Evolutionary conservation across 192 early-diverging fungal genomes (phyloP).

Genomic region (Neocallimastix lanati): DNA sequence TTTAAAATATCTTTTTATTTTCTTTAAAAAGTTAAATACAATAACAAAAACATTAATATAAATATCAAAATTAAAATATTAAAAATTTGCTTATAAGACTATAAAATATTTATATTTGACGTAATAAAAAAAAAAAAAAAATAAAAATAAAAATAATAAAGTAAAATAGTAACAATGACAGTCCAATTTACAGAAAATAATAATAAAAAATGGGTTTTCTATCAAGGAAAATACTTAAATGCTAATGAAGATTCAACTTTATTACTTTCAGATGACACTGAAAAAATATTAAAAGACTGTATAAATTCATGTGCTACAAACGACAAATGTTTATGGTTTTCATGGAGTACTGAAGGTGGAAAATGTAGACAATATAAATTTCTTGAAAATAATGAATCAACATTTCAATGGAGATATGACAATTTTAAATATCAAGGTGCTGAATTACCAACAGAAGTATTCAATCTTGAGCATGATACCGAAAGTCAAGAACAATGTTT

Average conservation of each 20-base stretch:
- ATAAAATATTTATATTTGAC: too few relatives aligned
- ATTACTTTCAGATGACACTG: neutral
- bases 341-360: neutral
- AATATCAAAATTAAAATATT: too few relatives aligned
- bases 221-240: neutral
- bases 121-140: too few relatives aligned
- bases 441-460: neutral
- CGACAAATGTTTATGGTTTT: neutral
- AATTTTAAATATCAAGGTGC: neutral
- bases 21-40: too few relatives aligned
- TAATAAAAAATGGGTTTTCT: neutral
- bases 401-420: neutral
- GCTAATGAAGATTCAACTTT: neutral
- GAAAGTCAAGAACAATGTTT: neutral
- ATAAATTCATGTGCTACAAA: neutral
- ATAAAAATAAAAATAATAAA: too few relatives aligned
- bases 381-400: neutral
- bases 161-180: neutral
- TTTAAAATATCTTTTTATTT: too few relatives aligned
- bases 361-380: neutral
- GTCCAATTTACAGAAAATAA: neutral
- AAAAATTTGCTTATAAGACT: too few relatives aligned
- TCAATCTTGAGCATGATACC: neutral
- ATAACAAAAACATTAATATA: too few relatives aligned
- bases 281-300: neutral